Base-by-base conservation (phyloP, 208 protist genomes). In the Trypanosoma mega region DNA sequence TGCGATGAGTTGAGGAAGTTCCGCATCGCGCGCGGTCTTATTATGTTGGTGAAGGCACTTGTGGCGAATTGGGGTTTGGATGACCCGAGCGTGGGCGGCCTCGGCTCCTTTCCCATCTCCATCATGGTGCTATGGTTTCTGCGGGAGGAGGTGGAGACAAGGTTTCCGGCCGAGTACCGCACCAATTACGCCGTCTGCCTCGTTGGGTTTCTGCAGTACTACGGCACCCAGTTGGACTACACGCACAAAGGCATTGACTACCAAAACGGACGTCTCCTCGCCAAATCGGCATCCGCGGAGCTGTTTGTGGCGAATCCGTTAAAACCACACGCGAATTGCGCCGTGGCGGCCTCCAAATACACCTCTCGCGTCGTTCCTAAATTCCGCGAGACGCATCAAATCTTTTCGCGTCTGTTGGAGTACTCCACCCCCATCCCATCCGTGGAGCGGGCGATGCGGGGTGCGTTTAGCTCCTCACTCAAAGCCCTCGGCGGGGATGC, bases 121-220 rank as follows among this genome's bases (percentile, higher is more conserved):
- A 47, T 95, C 3, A 77, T 95, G 66, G 89, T 92, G 14, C 63
- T 95, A 34, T 95, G 76, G 66, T 95, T 80, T 56, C 39, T 95
- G 27, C 71, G 77, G 59, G 50, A 59, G 16, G 75, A 82, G 18
- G 85, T 85, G 14, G 58, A 43, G 21, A 9, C 44, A 16, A 58
- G 57, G 12, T 89, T 72, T 47, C 58, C 76, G 0, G 24, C 18
- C 1, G 79, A 84, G 50, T 68, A 83, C 18, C 56, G 64, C 20
- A 30, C 45, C 45, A 92, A 72, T 62, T 58, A 90, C 20, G 78
- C 67, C 0, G 69, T 77, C 0, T 71, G 88, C 8, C 53, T 95
- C 23, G 63, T 74, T 26, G 83, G 85, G 16, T 88, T 95, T 34
- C 70, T 95, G 12, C 72, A 82, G 52, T 95, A 82, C 71, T 95